Base-by-base conservation (phyloP, 768 basidiomycete genomes). In the Lentinus tigrinus region DNA sequence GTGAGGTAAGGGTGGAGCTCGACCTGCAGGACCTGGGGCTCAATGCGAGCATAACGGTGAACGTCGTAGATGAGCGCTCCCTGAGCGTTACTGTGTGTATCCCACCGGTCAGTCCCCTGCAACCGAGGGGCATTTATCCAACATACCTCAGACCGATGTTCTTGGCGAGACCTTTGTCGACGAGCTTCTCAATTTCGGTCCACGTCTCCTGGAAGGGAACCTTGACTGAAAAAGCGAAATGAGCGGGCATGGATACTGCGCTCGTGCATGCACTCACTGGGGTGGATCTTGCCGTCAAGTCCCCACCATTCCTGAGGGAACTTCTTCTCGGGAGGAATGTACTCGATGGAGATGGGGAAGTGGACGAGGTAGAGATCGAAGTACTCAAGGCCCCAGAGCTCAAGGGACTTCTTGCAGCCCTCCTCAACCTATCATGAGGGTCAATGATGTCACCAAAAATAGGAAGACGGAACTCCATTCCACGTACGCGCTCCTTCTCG, bases 251-350 rank as follows among this genome's bases (percentile, higher is more conserved):
- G 4, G 17, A 27, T 2, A 1, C 31, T 31, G 1, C 11, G 31
- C 31, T 11, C 7, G 31, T 52, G 52, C 2, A 23, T 13, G 36
- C 19, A 71, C 77, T 71, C 72, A 85, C 86, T 80, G 38, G 86
- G 78, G 63, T 84, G 73, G 31, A 91, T 84, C 65, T 83, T 85
- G 58, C 82, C 82, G 67, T 91, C 85, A 52, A 89, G 86, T 31
- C 82, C 87, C 51, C 72, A 83, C 93, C 93, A 95, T 68, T 87
- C 91, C 9, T 91, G 85, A 42, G 93, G 92, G 72, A 91, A 94
- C 60, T 84, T 82, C 66, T 85, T 82, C 21, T 70, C 67, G 43
- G 89, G 88, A 68, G 92, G 88, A 51, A 95, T 89, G 65, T 93
- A 93, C 71, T 85, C 69, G 62, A 96, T 77, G 27, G 93, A 75